Base-by-base conservation (phyloP, 805 yeast genomes). In the Saturnispora zaruensis region DNA sequence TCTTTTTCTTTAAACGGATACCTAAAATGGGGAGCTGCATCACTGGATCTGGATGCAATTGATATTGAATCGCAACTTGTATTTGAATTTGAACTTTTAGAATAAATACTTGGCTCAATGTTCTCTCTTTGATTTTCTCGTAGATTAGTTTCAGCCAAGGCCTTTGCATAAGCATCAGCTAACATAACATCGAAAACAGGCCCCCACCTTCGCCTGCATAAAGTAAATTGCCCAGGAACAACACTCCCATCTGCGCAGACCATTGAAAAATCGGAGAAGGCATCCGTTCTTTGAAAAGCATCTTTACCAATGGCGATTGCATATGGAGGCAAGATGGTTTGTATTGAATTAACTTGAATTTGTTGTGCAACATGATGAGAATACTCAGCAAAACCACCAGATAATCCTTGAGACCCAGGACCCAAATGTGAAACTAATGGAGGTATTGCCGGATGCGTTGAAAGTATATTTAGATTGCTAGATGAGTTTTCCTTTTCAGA, bases 131-230 rank as follows among this genome's bases (percentile, higher is more conserved):
- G 8, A 11, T 30, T 9, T 21, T 50, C 52, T 26, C 36, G 20
- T 11, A 45, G 42, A 14, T 41, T 50, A 21, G 48, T 18, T 26
- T 59, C 65, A 32, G 70, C 73, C 6, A 73, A 73, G 0, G 86
- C 82, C 51, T 77, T 69, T 0, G 83, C 78, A 61, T 84, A 86
- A 1, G 82, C 85, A 56, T 76, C 74, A 0, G 88, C 71, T 37
- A 85, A 62, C 16, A 84, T 54, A 55, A 73, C 72, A 54, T 82
- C 81, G 59, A 86, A 86, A 53, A 77, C 81, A 32, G 77, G 64
- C 0, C 93, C 93, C 95, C 95, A 86, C 59, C 93, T 70, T 56
- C 81, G 83, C 55, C 85, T 72, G 48, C 86, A 69, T 4, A 85
- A 66, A 54, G 70, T 72, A 44, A 79, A 52, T 0, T 90, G 83